Percentiles rank a stretch among this genome's conserved stretches.
phyloP scores from a whole-genome alignment of 1,284 basidiomycete species.

The Sutorius eximius region DNA sequence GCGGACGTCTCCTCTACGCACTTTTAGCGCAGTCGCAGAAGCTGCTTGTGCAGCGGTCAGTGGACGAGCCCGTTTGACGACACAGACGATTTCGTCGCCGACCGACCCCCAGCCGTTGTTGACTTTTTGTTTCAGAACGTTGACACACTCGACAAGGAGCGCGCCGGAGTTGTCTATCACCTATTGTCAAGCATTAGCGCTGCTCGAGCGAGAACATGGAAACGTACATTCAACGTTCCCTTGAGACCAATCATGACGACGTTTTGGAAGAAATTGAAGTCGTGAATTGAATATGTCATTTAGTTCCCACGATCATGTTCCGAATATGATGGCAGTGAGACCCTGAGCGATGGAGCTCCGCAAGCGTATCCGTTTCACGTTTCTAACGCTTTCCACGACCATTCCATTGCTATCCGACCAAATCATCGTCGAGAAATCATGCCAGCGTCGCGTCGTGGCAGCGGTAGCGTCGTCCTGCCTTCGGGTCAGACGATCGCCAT shows the following conservation, averaged over 20 bases:
- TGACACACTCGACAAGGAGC: slow-evolving; percentile 93
- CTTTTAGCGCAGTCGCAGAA: slow-evolving; percentile 74
- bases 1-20: slow-evolving; percentile 90
- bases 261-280: background rate
- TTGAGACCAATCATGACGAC: slow-evolving; percentile 90
- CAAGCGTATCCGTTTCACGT: background rate
- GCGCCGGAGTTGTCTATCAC: slow-evolving; percentile 99
- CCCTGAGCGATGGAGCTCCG: slow-evolving; percentile 18
- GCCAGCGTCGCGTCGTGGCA: slow-evolving; percentile 71
- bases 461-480: slow-evolving; percentile 69
- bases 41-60: slow-evolving; percentile 62
- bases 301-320: slow-evolving; percentile 18
- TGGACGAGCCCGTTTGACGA: slow-evolving; percentile 91
- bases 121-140: slow-evolving; percentile 95
- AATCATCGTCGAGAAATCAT: slow-evolving; percentile 36
- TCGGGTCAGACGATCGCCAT: slow-evolving; percentile 70
- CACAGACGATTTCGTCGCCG: slow-evolving; percentile 97
- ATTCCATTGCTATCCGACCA: background rate
- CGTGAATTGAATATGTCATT: slow-evolving; percentile 18
- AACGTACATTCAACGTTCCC: slow-evolving; percentile 76
- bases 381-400: slow-evolving; percentile 23
- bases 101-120: slow-evolving; percentile 80
- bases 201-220: background rate
- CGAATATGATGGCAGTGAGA: background rate
- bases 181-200: slow-evolving; percentile 39